Percentiles rank a stretch among this genome's conserved stretches.
phyloP scores from a whole-genome alignment of 1,284 basidiomycete species.

The Ustilago sp. region DNA sequence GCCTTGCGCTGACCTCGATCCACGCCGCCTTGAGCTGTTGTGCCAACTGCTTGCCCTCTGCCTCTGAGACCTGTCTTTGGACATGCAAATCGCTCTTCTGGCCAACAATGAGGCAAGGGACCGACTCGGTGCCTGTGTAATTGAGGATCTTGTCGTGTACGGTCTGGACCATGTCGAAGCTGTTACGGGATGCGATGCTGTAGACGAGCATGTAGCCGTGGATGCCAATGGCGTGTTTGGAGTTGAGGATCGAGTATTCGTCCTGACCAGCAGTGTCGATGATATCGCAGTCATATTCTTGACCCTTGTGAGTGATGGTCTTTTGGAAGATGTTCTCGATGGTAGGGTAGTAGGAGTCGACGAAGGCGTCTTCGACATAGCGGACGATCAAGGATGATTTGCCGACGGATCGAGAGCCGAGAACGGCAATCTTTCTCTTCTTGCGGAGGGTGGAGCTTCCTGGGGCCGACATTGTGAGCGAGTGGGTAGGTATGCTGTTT shows the following conservation, averaged over 20 bases:
- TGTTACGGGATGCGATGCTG: slow-evolving; percentile 88
- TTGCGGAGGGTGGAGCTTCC: slow-evolving; percentile 57
- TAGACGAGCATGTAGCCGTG: slow-evolving; percentile 92
- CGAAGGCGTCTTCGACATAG: slow-evolving; percentile 71
- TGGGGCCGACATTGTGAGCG: slow-evolving; percentile 37
- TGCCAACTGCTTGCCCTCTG: slow-evolving; percentile 67
- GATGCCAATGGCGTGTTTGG: slow-evolving; percentile 84
- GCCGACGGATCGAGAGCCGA: slow-evolving; percentile 68
- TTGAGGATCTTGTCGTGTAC: slow-evolving; percentile 98
- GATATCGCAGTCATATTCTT: slow-evolving; percentile 93
- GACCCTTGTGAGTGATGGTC: slow-evolving; percentile 83
- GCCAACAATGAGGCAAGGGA: slow-evolving; percentile 96
- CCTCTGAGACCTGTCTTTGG: slow-evolving; percentile 73
- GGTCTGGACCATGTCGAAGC: slow-evolving; percentile 95
- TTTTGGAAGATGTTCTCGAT: slow-evolving; percentile 92
- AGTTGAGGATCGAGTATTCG: slow-evolving; percentile 84
- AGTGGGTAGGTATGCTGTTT: neutral
- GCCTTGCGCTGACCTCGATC: slow-evolving; percentile 67
- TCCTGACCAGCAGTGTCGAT: slow-evolving; percentile 98
- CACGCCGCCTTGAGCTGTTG: slow-evolving; percentile 63
- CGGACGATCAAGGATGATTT: slow-evolving; percentile 77
- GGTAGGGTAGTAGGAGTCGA: slow-evolving; percentile 91
- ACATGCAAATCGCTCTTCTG: slow-evolving; percentile 88
- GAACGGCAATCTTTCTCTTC: slow-evolving; percentile 69
- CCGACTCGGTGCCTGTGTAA: slow-evolving; percentile 87